A percentile compares a stretch with the other conserved stretches of the same genome.
phyloP scores from a whole-genome alignment of 2,329 filamentous ascomycete genomes.

The Fusarium agapanthi region DNA sequence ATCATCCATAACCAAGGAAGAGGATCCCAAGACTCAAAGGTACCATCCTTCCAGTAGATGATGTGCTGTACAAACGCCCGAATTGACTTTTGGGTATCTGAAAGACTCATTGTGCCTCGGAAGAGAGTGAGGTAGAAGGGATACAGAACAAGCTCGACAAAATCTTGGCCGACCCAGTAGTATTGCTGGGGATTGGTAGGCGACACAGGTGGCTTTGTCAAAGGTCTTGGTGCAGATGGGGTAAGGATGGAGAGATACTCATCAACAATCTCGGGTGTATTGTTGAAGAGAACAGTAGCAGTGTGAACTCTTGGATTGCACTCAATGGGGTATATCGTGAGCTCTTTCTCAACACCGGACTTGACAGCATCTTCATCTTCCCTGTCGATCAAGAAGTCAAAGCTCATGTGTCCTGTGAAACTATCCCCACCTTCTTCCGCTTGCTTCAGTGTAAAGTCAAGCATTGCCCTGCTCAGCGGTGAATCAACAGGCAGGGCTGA shows the following conservation, averaged over 20 bases:
- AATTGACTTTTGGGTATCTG: slow-evolving; percentile 37
- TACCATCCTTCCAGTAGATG: slow-evolving; percentile 63
- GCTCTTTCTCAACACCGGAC: slow-evolving; percentile 38
- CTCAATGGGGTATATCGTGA: slow-evolving; percentile 69
- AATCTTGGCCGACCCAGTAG: slow-evolving; percentile 76
- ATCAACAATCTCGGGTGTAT: slow-evolving; percentile 56
- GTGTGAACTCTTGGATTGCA: slow-evolving; percentile 77
- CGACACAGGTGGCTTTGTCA: slow-evolving; percentile 29
- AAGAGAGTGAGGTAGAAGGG: slow-evolving; percentile 50
- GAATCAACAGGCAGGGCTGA: slow-evolving; percentile 63
- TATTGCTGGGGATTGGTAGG: slow-evolving; percentile 43
- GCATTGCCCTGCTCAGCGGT: slow-evolving; percentile 66
- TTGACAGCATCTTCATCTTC: slow-evolving; percentile 7
- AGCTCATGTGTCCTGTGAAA: slow-evolving; percentile 76
- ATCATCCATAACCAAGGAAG: slow-evolving; percentile 65
- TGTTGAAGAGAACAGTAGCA: slow-evolving; percentile 67
- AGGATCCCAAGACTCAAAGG: slow-evolving; percentile 63
- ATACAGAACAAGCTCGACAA: slow-evolving; percentile 61
- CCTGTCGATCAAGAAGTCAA: slow-evolving; percentile 70
- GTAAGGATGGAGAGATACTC: slow-evolving; percentile 62
- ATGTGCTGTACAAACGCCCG: slow-evolving; percentile 49
- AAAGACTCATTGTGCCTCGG: slow-evolving; percentile 28
- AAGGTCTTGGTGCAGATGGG: background rate
- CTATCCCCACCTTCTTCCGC: slow-evolving; percentile 56
- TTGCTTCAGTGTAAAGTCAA: slow-evolving; percentile 69